Evolutionary conservation across 768 basidiomycete species (phyloP), one percentile per base, ranked within the genome.

Genomic region (Lepiota brunneoincarnata): DNA sequence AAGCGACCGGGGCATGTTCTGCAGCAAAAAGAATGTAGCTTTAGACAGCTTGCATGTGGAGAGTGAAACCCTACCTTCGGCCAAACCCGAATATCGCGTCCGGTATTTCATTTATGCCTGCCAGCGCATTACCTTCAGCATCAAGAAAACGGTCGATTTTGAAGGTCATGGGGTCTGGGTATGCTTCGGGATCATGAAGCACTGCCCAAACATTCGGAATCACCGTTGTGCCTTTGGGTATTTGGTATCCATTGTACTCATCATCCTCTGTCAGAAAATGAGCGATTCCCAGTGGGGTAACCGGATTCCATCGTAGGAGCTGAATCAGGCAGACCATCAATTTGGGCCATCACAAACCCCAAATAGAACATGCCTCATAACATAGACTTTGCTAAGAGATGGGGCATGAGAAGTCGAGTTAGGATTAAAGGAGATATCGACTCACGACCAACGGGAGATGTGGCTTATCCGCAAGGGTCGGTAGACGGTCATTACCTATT

Each of bases 1-100:
- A 67, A 71, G 26, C 71, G 68, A 9, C 78, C 76, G 3, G 77
- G 77, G 59, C 78, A 80, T 42, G 72, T 61, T 37, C 77, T 78
- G 44, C 15, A 31, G 23, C 21, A 2, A 20, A 24, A 21, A 17
- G 12, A 31, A 5, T 28, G 23, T 17, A 34, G 15, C 31, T 17
- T n/a, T 18, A 20, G 10, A 36, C 20, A 31, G 20, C 21, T 24
- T 15, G 14, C 6, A 31, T 37, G 17, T 18, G n/a, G 11, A 31
- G 5, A n/a, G 2, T 14, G 46, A 9, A 40, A 3, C 26, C 6
- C 23, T 58, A 72, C 74, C 73, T 65, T 56, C 72, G 62, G 34
- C 74, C 74, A 54, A 73, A 76, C 12, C 75, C 75, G 46, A 76
- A 77, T 9, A 71, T 70, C 37, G 65, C 64, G 43, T 66, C 67